A percentile compares a stretch with the other conserved stretches of the same genome.
phyloP scores from a whole-genome alignment of 768 basidiomycete species.

The Clathrus columnatus region DNA sequence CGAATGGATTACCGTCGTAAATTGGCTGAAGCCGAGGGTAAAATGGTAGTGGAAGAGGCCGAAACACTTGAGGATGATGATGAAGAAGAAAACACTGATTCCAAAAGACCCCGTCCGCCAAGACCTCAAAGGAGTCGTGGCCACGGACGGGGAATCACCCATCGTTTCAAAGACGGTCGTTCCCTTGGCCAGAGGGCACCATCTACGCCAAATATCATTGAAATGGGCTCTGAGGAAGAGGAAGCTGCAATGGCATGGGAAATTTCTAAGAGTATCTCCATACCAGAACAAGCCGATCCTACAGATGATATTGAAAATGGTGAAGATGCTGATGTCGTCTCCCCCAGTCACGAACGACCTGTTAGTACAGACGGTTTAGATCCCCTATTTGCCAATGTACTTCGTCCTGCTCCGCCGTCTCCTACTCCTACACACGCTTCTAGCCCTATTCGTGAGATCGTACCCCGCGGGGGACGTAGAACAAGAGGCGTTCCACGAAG shows the following conservation, averaged over 20 bases:
- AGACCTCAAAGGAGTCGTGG: conserved; percentile 38
- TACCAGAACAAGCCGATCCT: conserved; percentile 18
- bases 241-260: conserved; percentile 10
- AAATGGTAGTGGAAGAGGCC: conserved; percentile 30
- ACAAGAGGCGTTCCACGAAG: conserved; percentile 58
- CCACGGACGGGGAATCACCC: conserved; percentile 23
- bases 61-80: conserved; percentile 39
- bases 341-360: conserved; percentile 22
- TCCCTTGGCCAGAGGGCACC: conserved; percentile 15
- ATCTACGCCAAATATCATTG: background rate
- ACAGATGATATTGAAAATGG: conserved; percentile 24
- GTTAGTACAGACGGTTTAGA: conserved; percentile 83
- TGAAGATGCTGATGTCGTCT: conserved; percentile 17
- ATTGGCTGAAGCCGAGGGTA: conserved; percentile 35
- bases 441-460: conserved; percentile 45
- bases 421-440: conserved; percentile 35
- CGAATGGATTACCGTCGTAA: conserved; percentile 57
- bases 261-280: too few species aligned
- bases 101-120: conserved; percentile 15
- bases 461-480: conserved; percentile 30
- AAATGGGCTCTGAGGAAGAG: conserved; percentile 18
- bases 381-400: conserved; percentile 71
- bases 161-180: conserved; percentile 31
- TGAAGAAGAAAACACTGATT: conserved; percentile 31
- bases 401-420: conserved; percentile 44